A percentile compares a stretch with the other conserved stretches of the same genome.
These are phyloP conservation scores for Raddia guianensis DNA, from an alignment of 176 grass and related monocot species.

Conservation along the genomic window DNA sequence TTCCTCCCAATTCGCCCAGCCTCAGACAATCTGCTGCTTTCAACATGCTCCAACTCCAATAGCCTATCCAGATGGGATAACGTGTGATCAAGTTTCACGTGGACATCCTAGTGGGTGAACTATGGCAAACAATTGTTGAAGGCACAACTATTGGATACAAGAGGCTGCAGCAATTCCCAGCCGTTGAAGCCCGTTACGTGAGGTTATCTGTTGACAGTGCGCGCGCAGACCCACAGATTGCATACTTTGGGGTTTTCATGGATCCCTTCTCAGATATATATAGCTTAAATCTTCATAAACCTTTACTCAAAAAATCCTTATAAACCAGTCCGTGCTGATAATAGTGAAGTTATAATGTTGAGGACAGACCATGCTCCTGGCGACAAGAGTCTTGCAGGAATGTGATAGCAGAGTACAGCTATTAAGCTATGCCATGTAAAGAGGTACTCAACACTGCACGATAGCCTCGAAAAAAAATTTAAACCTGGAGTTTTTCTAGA, in stretches of 20 bases:
- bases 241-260: constrained; percentile 72
- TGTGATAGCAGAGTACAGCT: constrained; percentile 30
- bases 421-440: constrained; percentile 1
- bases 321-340: constrained; percentile 21
- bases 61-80: constrained; percentile 94
- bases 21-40: constrained; percentile 55
- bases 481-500: too few species aligned
- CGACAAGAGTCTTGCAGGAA: constrained; percentile 43
- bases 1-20: constrained; percentile 84
- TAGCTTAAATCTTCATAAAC: too few species aligned
- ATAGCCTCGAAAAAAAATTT: too few species aligned
- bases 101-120: constrained; percentile 49
- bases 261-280: constrained; percentile 54
- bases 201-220: constrained; percentile 58
- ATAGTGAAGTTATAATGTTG: constrained; percentile 40
- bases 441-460: neutral
- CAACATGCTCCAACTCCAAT: constrained; percentile 82
- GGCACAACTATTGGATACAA: constrained; percentile 91
- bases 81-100: constrained; percentile 78
- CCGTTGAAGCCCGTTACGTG: constrained; percentile 50
- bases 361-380: constrained; percentile 29
- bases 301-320: too few species aligned
- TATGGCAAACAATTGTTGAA: constrained; percentile 58
- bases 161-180: constrained; percentile 65
- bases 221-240: constrained; percentile 69